Percentiles rank a stretch among this genome's conserved stretches.
Conservation (phyloP, 768 basidiomycete species). For the Lactifluus rugatus region DNA sequence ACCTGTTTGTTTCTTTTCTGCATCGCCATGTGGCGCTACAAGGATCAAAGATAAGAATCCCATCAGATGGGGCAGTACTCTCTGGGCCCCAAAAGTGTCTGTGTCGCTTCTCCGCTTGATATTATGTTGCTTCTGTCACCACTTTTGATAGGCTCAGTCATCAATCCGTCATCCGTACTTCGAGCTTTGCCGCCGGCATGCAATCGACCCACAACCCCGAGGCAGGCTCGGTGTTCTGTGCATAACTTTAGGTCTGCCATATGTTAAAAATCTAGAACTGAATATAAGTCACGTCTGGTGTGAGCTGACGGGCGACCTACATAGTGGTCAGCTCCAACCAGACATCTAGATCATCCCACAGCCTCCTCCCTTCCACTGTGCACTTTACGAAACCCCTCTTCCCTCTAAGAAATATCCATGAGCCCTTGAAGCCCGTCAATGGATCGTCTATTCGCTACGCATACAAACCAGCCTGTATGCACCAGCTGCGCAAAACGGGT, state of each 20-base stretch:
- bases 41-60: too few species aligned
- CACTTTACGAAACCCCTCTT: constrained; percentile 31
- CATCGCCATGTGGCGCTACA: too few species aligned
- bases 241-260: neutral
- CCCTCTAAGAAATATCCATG: constrained; percentile 24
- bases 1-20: too few species aligned
- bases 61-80: too few species aligned
- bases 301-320: neutral
- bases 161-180: too few species aligned
- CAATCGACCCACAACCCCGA: too few species aligned
- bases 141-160: too few species aligned
- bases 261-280: neutral
- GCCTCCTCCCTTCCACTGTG: constrained; percentile 21
- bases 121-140: neutral
- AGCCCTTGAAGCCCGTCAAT: constrained; percentile 29
- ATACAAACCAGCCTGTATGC: constrained; percentile 21
- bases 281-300: neutral
- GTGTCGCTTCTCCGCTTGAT: too few species aligned
- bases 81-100: too few species aligned
- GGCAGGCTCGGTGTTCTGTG: too few species aligned
- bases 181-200: neutral
- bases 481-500: constrained; percentile 19
- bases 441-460: constrained; percentile 28
- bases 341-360: constrained; percentile 13
- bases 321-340: constrained; percentile 11